A percentile compares a stretch with the other conserved stretches of the same genome.
Conservation (phyloP, 2,329 filamentous ascomycete genomes). For the Paraconiothyrium brasiliense region DNA sequence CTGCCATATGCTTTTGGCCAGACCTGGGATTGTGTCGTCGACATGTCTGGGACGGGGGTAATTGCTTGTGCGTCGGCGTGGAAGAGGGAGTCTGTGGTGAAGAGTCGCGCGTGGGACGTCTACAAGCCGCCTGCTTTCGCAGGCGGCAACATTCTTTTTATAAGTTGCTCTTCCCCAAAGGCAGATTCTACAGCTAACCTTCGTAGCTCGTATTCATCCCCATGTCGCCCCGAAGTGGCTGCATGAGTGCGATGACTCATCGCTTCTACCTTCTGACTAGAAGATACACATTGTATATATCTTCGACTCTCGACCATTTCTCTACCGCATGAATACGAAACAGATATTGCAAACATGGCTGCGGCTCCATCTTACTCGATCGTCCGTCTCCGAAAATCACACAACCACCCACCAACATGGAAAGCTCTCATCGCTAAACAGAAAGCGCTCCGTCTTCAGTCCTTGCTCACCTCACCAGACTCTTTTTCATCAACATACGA, state of each 20-base stretch:
- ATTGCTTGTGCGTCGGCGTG: constrained; percentile 21
- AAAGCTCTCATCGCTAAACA: constrained; percentile 19
- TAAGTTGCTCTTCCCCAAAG: constrained; percentile 46
- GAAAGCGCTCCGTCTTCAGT: constrained; percentile 27
- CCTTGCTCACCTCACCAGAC: constrained; percentile 24
- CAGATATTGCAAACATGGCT: neutral
- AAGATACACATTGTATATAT: too few species aligned
- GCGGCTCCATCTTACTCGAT: neutral
- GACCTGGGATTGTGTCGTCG: constrained; percentile 25
- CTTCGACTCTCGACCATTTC: too few species aligned
- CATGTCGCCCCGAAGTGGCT: neutral
- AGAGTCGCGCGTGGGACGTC: constrained; percentile 27
- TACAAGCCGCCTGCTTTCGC: constrained; percentile 29
- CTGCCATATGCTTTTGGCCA: constrained; percentile 31
- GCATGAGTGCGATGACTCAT: constrained; percentile 8
- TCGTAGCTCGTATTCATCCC: neutral
- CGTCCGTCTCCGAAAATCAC: constrained; percentile 2
- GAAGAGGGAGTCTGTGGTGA: constrained; percentile 31
- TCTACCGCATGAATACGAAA: too few species aligned
- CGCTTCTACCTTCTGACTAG: neutral
- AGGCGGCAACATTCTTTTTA: constrained; percentile 49
- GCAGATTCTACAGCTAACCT: constrained; percentile 37
- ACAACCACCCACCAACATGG: constrained; percentile 20
- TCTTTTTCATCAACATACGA: constrained; percentile 30
- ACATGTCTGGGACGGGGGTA: constrained; percentile 13